phyloP scores from a whole-genome alignment of 2,329 filamentous ascomycete species.

The Pyricularia grisea region DNA sequence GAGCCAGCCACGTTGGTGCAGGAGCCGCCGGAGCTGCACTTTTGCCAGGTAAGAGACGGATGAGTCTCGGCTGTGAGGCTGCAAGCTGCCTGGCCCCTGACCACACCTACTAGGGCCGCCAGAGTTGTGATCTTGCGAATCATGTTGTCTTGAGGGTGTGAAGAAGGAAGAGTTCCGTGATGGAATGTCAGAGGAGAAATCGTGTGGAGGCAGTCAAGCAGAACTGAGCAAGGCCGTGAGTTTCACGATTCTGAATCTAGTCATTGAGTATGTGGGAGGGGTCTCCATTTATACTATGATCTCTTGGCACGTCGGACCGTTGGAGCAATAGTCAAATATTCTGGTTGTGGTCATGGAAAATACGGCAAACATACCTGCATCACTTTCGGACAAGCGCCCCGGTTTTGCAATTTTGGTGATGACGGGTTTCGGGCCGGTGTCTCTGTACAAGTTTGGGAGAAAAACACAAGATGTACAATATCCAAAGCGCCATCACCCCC shows the following conservation, averaged over 20 bases:
- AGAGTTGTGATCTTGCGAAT: conserved; percentile 21
- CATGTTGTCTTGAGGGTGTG: conserved; percentile 12
- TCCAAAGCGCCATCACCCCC: background rate
- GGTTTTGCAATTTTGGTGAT: background rate
- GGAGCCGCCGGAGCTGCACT: conserved; percentile 38
- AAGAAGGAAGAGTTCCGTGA: background rate
- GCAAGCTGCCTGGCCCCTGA: conserved; percentile 41
- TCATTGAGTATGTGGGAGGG: background rate
- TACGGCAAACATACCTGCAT: background rate
- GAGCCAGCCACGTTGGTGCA: conserved; percentile 40
- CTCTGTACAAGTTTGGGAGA: background rate
- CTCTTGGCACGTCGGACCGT: background rate
- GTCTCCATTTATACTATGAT: background rate
- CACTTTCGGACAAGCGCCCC: background rate
- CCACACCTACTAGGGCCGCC: conserved; percentile 30
- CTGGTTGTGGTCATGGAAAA: background rate
- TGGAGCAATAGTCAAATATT: background rate
- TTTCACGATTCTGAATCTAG: background rate
- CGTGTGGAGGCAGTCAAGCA: background rate
- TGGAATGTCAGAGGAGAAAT: background rate
- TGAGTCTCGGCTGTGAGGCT: conserved; percentile 37
- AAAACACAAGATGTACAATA: background rate
- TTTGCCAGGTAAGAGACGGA: conserved; percentile 41
- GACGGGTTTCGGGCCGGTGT: background rate
- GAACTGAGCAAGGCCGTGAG: background rate